Percentiles rank a stretch among this genome's conserved stretches.
phyloP scores from a whole-genome alignment of 257 asterid genomes.

The Gardenia jasminoides region DNA sequence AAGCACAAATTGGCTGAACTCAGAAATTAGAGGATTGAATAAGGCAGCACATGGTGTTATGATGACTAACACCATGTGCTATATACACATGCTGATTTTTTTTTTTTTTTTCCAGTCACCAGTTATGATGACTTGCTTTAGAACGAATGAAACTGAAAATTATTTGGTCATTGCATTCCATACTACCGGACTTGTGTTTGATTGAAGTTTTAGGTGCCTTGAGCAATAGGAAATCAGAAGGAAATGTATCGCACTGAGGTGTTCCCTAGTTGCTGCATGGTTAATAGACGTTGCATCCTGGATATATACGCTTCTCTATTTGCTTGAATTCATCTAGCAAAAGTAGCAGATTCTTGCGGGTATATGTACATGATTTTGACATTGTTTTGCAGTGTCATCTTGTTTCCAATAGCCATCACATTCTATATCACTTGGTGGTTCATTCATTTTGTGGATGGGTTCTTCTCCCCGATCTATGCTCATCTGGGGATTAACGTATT shows the following conservation, averaged over 20 bases:
- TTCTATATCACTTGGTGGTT: conserved; percentile 82
- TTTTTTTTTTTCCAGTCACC: no score
- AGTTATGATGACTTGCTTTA: no score
- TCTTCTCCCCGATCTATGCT: conserved; percentile 72
- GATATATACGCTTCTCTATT: background rate
- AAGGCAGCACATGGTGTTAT: background rate
- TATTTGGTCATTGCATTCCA: background rate
- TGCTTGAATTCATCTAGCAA: background rate
- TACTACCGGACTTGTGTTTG: background rate
- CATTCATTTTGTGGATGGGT: conserved; percentile 75
- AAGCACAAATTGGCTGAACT: background rate
- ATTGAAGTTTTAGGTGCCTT: background rate
- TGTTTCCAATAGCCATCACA: conserved; percentile 76
- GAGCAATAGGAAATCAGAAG: background rate
- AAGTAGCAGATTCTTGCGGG: background rate
- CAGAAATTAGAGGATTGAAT: background rate
- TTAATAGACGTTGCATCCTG: background rate
- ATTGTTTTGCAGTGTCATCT: conserved; percentile 60
- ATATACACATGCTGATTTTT: no score
- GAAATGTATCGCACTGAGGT: background rate
- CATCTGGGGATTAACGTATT: conserved; percentile 70
- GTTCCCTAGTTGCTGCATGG: background rate
- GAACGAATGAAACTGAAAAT: background rate
- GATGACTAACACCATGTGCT: no score
- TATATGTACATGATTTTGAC: conserved; percentile 3